Conservation (phyloP, 768 basidiomycete species). For the Cystofilobasidium bisporidii region DNA sequence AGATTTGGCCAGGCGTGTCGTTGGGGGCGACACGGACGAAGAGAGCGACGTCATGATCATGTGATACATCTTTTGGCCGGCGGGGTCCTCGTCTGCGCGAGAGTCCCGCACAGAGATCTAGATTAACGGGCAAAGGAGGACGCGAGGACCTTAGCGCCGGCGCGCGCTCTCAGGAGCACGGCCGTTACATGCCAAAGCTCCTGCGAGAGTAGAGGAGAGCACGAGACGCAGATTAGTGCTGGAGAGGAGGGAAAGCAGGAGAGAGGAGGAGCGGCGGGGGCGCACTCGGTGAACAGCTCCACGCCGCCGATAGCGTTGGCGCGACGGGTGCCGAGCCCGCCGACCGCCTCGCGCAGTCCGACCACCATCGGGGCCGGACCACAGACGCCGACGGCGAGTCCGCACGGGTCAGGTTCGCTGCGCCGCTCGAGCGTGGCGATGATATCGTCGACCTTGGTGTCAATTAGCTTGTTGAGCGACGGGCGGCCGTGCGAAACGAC, state of each 20-base stretch:
- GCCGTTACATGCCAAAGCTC: too few species aligned
- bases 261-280: too few species aligned
- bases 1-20: background rate
- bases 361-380: slow-evolving; percentile 14
- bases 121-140: too few species aligned
- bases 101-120: too few species aligned
- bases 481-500: slow-evolving; percentile 1
- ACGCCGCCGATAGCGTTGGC: slow-evolving; percentile 6
- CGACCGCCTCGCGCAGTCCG: slow-evolving; percentile 10
- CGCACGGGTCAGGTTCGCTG: slow-evolving; percentile 3
- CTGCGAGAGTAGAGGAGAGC: too few species aligned
- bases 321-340: background rate
- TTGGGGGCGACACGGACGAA: background rate
- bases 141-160: too few species aligned
- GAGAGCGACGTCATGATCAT: background rate
- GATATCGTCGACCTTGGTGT: slow-evolving; percentile 3
- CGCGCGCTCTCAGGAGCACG: too few species aligned
- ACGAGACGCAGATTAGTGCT: too few species aligned
- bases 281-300: slow-evolving; percentile 20
- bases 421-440: background rate
- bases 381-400: slow-evolving; percentile 12
- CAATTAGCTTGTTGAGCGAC: background rate
- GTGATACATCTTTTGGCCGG: too few species aligned
- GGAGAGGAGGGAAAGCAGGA: too few species aligned
- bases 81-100: too few species aligned